Evolutionary conservation across 1,284 basidiomycete genomes (phyloP).

Genomic region (Cutaneotrichosporon spelunceum): DNA sequence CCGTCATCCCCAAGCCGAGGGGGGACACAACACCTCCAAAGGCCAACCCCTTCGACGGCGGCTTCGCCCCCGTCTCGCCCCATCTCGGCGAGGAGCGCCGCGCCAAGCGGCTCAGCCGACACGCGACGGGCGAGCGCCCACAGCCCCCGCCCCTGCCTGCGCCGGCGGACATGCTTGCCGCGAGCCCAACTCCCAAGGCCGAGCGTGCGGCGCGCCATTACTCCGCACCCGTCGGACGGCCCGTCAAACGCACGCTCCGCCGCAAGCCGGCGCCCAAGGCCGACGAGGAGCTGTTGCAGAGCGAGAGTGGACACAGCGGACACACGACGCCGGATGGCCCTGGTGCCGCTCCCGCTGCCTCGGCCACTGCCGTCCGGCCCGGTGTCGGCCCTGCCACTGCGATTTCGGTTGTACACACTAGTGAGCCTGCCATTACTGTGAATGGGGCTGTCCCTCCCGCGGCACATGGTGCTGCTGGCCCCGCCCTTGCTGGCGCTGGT

Average conservation of each 20-base stretch:
- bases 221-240: not conserved
- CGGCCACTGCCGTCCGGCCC: not conserved
- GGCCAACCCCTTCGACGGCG: not conserved
- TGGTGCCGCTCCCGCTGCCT: not conserved
- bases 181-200: not conserved
- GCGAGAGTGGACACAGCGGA: not conserved
- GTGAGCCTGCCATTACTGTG: too few relatives aligned
- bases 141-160: not conserved
- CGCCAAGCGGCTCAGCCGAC: not conserved
- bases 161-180: not conserved
- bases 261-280: constrained; percentile 6
- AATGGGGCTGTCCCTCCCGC: too few relatives aligned
- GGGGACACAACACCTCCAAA: not conserved
- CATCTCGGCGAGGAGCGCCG: not conserved
- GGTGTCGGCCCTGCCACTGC: not conserved
- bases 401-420: too few relatives aligned
- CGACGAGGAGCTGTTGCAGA: not conserved
- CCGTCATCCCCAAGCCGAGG: not conserved
- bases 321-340: not conserved
- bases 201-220: not conserved
- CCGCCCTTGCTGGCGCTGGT: not conserved
- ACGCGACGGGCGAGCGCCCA: not conserved
- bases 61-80: not conserved
- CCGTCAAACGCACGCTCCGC: not conserved
- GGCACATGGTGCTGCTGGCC: not conserved